A percentile compares a stretch with the other conserved stretches of the same genome.
phyloP scores from a whole-genome alignment of 2,329 filamentous ascomycete species.

The Endoconidiophora polonica region DNA sequence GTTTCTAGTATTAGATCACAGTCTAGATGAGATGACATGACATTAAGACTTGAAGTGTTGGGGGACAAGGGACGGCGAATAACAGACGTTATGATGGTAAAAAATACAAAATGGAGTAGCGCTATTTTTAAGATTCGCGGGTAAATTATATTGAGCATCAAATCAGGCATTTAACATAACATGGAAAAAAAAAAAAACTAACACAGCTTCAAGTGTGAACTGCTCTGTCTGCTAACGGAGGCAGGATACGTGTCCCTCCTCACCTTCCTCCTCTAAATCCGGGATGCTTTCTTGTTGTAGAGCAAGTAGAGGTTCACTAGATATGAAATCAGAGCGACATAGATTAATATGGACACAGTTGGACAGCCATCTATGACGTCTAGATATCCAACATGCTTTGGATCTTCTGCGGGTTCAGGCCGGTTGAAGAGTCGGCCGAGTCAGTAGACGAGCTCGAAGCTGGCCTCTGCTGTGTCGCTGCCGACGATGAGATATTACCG shows the following conservation, averaged over 20 bases:
- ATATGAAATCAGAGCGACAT: too few relatives aligned
- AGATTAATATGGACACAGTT: too few relatives aligned
- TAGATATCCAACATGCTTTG: conserved; percentile 43
- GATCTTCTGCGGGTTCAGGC: conserved; percentile 33
- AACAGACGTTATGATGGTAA: neutral
- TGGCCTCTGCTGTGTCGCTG: conserved; percentile 16
- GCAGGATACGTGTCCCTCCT: neutral
- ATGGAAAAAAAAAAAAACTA: too few relatives aligned
- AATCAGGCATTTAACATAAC: too few relatives aligned
- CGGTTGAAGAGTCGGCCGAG: conserved; percentile 24
- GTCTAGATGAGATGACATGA: neutral
- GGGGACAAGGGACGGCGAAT: neutral
- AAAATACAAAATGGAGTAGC: neutral
- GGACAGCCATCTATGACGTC: conserved; percentile 2
- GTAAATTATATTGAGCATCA: too few relatives aligned
- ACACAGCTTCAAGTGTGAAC: neutral
- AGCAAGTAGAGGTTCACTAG: too few relatives aligned
- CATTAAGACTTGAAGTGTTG: too few relatives aligned
- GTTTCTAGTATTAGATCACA: neutral
- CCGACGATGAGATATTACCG: neutral
- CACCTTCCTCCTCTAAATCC: neutral
- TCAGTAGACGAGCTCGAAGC: conserved; percentile 27
- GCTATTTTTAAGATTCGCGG: neutral
- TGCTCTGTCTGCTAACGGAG: neutral
- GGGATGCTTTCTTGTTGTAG: neutral